Percentiles rank a stretch among this genome's conserved stretches.
Evolutionary conservation across 2,329 filamentous ascomycete species (phyloP).

Genomic region (Dothistroma septosporum): DNA sequence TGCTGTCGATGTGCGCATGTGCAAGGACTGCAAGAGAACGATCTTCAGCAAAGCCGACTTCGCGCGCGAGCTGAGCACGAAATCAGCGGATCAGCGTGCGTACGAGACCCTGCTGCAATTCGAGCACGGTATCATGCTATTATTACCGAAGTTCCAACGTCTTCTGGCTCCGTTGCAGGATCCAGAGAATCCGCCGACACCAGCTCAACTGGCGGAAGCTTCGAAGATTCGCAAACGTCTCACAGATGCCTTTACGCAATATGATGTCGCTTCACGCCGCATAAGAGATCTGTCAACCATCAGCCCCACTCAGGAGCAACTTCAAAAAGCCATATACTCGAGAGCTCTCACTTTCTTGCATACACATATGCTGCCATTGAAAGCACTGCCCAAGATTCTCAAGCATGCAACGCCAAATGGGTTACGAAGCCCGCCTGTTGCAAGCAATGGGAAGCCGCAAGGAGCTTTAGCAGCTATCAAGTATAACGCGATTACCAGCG

Average conservation of each 20-base stretch:
- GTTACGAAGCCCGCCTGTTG: conserved; percentile 20
- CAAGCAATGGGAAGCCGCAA: conserved; percentile 32
- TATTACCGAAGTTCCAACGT: conserved; percentile 81
- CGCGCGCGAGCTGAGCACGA: conserved; percentile 60
- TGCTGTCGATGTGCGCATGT: conserved; percentile 82
- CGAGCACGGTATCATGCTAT: conserved; percentile 75
- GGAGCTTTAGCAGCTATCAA: conserved; percentile 57
- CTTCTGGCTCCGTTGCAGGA: conserved; percentile 70
- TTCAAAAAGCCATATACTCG: conserved; percentile 79
- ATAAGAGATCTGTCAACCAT: conserved; percentile 73
- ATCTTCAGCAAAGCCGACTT: conserved; percentile 76
- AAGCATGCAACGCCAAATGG: conserved; percentile 55
- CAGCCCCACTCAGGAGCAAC: conserved; percentile 65
- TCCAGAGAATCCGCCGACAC: conserved; percentile 60
- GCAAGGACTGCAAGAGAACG: conserved; percentile 75
- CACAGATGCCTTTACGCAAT: conserved; percentile 84
- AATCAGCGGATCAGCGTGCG: conserved; percentile 70
- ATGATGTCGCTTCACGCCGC: conserved; percentile 74
- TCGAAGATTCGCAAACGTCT: conserved; percentile 84
- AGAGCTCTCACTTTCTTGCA: conserved; percentile 81
- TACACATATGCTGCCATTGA: conserved; percentile 84
- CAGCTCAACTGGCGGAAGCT: conserved; percentile 74
- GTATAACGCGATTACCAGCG: conserved; percentile 50
- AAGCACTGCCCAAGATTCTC: conserved; percentile 45
- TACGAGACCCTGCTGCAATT: conserved; percentile 85